A percentile compares a stretch with the other conserved stretches of the same genome.
Evolutionary conservation across 1,284 basidiomycete species (phyloP).

Genomic region (Tilletia indica): DNA sequence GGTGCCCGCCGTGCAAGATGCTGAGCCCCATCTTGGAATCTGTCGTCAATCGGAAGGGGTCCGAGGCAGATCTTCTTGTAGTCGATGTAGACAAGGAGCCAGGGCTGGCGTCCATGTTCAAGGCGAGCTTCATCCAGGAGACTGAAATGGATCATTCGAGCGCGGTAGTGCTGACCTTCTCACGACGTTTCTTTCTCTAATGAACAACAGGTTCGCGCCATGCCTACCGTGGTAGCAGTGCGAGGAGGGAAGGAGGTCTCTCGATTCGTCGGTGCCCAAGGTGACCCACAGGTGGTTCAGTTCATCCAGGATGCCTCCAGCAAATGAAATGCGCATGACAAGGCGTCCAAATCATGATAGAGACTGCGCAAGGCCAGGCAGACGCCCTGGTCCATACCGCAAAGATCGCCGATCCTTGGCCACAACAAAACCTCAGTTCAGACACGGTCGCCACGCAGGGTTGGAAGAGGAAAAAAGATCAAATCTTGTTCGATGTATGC

Average conservation of each 20-base stretch:
- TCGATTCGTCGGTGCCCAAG: not conserved
- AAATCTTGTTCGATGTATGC: too few species aligned
- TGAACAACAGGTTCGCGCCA: conserved; percentile 8
- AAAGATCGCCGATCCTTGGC: too few species aligned
- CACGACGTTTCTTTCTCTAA: not conserved
- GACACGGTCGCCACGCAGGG: too few species aligned
- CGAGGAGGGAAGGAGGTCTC: not conserved
- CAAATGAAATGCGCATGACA: too few species aligned
- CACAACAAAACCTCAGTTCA: too few species aligned
- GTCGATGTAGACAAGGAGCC: conserved; percentile 15
- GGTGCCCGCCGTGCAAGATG: conserved; percentile 11
- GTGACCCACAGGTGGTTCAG: conserved; percentile 2
- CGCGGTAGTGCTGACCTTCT: too few species aligned
- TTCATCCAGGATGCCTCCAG: conserved; percentile 1
- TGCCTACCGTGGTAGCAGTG: conserved; percentile 5
- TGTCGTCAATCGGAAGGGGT: not conserved
- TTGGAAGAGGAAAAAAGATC: too few species aligned
- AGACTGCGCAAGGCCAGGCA: too few species aligned
- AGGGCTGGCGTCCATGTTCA: not conserved
- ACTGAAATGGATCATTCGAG: not conserved
- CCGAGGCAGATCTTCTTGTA: conserved; percentile 7
- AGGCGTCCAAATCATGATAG: too few species aligned
- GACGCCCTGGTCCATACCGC: too few species aligned
- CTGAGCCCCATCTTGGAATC: not conserved
- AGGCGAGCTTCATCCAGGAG: not conserved